A percentile compares a stretch with the other conserved stretches of the same genome.
phyloP scores from a whole-genome alignment of 441 rosid genomes.

The Dalechampia spathulata region DNA sequence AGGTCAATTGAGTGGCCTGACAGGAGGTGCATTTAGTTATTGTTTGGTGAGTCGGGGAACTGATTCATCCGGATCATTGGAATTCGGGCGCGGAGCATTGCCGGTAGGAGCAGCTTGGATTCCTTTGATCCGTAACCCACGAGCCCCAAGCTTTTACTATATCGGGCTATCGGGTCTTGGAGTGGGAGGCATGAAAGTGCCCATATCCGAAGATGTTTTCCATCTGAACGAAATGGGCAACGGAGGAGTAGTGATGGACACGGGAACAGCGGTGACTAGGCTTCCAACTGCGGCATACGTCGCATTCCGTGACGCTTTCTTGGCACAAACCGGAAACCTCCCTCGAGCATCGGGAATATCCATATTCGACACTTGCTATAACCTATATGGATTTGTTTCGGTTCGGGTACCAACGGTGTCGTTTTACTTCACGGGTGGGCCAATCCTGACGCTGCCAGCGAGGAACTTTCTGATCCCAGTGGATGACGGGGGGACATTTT shows the following conservation, averaged over 20 bases:
- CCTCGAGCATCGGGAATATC: constrained; percentile 67
- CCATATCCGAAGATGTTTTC: constrained; percentile 53
- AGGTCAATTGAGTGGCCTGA: constrained; percentile 80
- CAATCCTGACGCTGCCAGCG: constrained; percentile 78
- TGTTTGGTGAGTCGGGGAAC: constrained; percentile 73
- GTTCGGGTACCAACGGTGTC: constrained; percentile 91
- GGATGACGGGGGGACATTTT: constrained; percentile 72
- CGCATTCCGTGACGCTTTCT: constrained; percentile 63
- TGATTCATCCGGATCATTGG: constrained; percentile 60
- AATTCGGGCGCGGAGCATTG: constrained; percentile 69
- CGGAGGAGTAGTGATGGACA: constrained; percentile 97
- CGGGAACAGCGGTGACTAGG: constrained; percentile 92
- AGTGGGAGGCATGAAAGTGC: constrained; percentile 55
- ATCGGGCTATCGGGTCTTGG: constrained; percentile 78
- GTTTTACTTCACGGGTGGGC: constrained; percentile 76
- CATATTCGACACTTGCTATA: constrained; percentile 88
- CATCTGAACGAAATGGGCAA: constrained; percentile 43
- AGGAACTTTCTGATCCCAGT: constrained; percentile 83
- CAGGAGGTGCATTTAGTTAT: constrained; percentile 81
- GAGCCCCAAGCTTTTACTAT: constrained; percentile 78
- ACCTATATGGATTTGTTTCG: constrained; percentile 54
- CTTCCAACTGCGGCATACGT: constrained; percentile 60
- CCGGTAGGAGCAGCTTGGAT: constrained; percentile 97
- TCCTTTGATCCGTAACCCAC: constrained; percentile 68
- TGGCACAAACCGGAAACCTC: constrained; percentile 57